phyloP scores from a whole-genome alignment of 1,284 basidiomycete genomes.

The Ceratobasidium theobromae region DNA sequence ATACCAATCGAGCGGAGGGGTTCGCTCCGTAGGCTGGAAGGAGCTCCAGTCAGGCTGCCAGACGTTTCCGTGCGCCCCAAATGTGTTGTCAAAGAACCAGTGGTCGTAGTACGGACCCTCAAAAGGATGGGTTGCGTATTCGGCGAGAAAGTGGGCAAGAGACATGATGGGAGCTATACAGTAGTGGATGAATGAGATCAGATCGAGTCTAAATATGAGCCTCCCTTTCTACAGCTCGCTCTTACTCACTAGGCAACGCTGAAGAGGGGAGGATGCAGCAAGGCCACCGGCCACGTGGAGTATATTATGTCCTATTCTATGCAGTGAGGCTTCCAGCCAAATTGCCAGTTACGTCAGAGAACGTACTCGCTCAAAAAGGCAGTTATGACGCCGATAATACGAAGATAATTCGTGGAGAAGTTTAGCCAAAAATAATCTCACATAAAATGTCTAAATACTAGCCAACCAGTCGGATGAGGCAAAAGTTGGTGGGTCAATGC shows the following conservation, averaged over 20 bases:
- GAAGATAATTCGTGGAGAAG: background rate
- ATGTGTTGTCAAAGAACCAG: slow-evolving; percentile 2
- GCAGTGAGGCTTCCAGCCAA: background rate
- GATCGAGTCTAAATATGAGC: background rate
- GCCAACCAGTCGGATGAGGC: background rate
- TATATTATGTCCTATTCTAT: background rate
- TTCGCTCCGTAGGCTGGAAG: slow-evolving; percentile 41
- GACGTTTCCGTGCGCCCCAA: slow-evolving; percentile 10
- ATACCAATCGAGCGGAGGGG: slow-evolving; percentile 59
- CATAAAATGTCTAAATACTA: background rate
- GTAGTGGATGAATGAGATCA: background rate
- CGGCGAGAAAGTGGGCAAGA: slow-evolving; percentile 17
- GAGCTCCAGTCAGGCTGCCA: slow-evolving; percentile 21
- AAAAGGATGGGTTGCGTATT: background rate
- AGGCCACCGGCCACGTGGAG: slow-evolving; percentile 1
- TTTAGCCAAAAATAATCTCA: background rate
- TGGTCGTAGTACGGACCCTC: slow-evolving; percentile 14
- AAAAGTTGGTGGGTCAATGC: too few relatives aligned
- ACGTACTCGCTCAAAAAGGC: background rate
- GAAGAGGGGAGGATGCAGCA: background rate
- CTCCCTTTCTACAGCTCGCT: slow-evolving; percentile 6
- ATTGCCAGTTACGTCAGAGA: background rate
- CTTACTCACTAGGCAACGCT: background rate
- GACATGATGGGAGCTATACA: background rate
- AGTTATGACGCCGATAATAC: background rate